Evolutionary conservation across 305 asterid genomes (phyloP).

Genomic region (Solanum hybrid): DNA sequence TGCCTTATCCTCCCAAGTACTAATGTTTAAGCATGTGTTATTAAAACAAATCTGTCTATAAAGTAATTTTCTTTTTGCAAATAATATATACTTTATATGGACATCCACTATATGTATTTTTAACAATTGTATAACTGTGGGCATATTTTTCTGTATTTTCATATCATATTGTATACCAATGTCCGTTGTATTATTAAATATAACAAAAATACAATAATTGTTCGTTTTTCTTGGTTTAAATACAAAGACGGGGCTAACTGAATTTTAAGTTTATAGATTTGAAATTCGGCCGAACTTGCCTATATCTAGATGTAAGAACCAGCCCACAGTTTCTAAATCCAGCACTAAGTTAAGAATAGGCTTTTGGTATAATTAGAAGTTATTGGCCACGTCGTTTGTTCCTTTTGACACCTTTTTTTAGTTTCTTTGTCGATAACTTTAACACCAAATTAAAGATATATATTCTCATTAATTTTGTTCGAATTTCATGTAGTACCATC

Average conservation of each 20-base stretch:
- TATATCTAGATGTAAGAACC: background rate
- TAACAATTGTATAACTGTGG: background rate
- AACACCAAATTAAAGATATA: background rate
- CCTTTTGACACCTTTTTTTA: background rate
- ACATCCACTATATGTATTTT: background rate
- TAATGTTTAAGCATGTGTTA: background rate
- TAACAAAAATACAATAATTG: background rate
- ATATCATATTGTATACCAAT: background rate
- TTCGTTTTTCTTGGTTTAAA: background rate
- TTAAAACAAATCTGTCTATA: background rate
- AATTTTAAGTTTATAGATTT: background rate
- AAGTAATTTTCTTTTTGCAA: background rate
- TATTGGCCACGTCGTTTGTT: background rate
- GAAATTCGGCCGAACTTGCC: background rate
- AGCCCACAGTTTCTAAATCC: background rate
- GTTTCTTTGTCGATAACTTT: background rate
- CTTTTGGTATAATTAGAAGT: background rate
- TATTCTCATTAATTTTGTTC: background rate
- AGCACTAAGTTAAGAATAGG: background rate
- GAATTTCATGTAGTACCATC: background rate
- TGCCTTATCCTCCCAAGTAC: background rate
- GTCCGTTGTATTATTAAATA: background rate
- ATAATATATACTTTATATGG: background rate
- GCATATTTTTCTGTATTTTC: background rate
- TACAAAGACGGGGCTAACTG: background rate